A percentile compares a stretch with the other conserved stretches of the same genome.
These are phyloP conservation scores for Suillus spraguei DNA, from an alignment of 768 basidiomycete genomes.

Conservation along the genomic window DNA sequence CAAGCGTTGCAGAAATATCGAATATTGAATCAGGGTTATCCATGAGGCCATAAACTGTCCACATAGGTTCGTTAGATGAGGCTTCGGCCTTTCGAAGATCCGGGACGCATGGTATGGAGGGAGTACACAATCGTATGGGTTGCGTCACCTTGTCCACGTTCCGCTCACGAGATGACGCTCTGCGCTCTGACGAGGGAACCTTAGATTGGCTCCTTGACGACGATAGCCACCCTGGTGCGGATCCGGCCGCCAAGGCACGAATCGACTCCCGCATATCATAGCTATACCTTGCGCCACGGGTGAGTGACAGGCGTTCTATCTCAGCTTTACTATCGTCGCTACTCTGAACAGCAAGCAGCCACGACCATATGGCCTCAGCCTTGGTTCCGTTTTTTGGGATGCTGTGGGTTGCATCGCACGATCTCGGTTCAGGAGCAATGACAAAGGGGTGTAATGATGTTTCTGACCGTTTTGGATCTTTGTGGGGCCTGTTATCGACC, in stretches of 20 bases:
- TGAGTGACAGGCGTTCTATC: slow-evolving; percentile 15
- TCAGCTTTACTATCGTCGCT: too few species aligned
- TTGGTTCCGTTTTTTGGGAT: slow-evolving; percentile 9
- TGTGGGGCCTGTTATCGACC: slow-evolving; percentile 21
- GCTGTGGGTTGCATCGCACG: slow-evolving; percentile 17
- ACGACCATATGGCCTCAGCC: slow-evolving; percentile 19
- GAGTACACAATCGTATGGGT: slow-evolving; percentile 18
- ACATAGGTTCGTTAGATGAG: slow-evolving; percentile 4
- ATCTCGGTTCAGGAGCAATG: slow-evolving; percentile 17
- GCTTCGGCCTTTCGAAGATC: slow-evolving; percentile 24
- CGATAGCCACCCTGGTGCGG: slow-evolving; percentile 19
- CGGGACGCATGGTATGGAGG: slow-evolving; percentile 18
- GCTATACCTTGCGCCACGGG: slow-evolving; percentile 14
- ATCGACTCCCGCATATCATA: slow-evolving; percentile 11
- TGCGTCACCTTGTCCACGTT: slow-evolving; percentile 23
- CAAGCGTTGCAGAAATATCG: slow-evolving; percentile 20
- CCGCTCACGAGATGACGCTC: slow-evolving; percentile 15
- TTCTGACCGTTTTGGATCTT: slow-evolving; percentile 9
- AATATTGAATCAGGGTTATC: not conserved
- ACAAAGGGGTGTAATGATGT: slow-evolving; percentile 16
- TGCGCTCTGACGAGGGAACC: slow-evolving; percentile 12
- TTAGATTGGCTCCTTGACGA: slow-evolving; percentile 4
- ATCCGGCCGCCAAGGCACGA: slow-evolving; percentile 13
- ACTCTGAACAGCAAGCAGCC: slow-evolving; percentile 24
- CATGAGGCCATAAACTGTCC: slow-evolving; percentile 9